Base-by-base conservation (phyloP, 2,329 filamentous ascomycete genomes). In the Clarireedia hainanense region DNA sequence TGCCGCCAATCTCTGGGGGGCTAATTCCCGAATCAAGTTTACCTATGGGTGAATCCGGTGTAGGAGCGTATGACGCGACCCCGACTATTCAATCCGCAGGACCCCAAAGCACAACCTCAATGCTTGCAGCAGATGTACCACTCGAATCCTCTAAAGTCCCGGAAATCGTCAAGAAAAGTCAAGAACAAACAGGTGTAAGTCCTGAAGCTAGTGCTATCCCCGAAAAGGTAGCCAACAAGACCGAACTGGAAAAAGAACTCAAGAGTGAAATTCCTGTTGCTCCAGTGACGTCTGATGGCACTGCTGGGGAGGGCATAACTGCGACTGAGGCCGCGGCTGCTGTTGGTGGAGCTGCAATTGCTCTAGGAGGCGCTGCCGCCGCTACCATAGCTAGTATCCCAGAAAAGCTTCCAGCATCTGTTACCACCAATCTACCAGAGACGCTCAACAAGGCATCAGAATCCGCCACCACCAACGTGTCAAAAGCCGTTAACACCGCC, bases 21-120 rank as follows among this genome's bases (percentile, higher is more conserved):
- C 75, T 88, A 69, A 91, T 94, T 61, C 89, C 90, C 17, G 89
- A 95, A 73, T 92, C 89, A 6, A 89, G 86, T 70, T 77, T 94
- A 60, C 87, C 88, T 12, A 85, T 91, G 52, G 64, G 68, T 36
- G 67, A 69, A 52, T 65, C 66, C 57, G 69, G 68, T 27, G 73
- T 74, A 55, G 74, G 73, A 49, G 72, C 73, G 52, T 78, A 84
- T 63, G 79, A 76, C 65, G 79, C 75, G 64, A 79, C 76, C n/a
- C 69, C 63, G 64, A 73, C 63, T 63, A 82, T 72, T 63, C 74
- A 69, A 71, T 85, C 74, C 7, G 73, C 72, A 9, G 78, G 72
- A 14, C 76, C 79, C 2, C 68, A 66, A 47, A 70, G 72, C 52
- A 74, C 72, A 7, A 75, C 73, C 45, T 70, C 73, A 57, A 64